phyloP scores from a whole-genome alignment of 2,329 filamentous ascomycete species.

The Verticillium longisporum region DNA sequence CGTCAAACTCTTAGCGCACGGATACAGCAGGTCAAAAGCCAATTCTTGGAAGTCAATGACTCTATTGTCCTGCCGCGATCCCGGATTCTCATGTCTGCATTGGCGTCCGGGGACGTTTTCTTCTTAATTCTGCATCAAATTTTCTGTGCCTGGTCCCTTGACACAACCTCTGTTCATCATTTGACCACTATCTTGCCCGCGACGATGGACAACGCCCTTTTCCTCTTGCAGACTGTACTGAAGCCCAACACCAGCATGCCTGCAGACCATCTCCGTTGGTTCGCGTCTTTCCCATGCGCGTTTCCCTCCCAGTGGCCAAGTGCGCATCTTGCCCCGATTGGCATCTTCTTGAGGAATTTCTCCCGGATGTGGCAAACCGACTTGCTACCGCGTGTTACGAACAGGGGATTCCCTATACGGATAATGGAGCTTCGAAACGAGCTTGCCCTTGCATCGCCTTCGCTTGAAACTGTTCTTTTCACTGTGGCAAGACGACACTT shows the following conservation, averaged over 20 bases:
- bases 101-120: constrained; percentile 46
- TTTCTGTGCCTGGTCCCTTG: constrained; percentile 49
- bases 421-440: constrained; percentile 44
- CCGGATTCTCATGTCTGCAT: constrained; percentile 50
- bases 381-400: constrained; percentile 26
- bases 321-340: not conserved
- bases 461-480: constrained; percentile 49
- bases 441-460: constrained; percentile 40
- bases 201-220: constrained; percentile 24
- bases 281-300: constrained; percentile 18
- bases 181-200: constrained; percentile 3
- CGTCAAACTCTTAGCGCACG: not conserved
- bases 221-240: not conserved
- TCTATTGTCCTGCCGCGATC: constrained; percentile 31
- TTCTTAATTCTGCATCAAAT: constrained; percentile 62
- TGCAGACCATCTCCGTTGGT: constrained; percentile 17
- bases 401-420: constrained; percentile 44
- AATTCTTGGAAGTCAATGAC: not conserved
- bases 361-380: constrained; percentile 23
- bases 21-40: not conserved
- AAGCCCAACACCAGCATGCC: constrained; percentile 7
- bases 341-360: not conserved
- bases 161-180: constrained; percentile 24
- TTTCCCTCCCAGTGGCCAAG: not conserved
- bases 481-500: constrained; percentile 41